phyloP scores from a whole-genome alignment of 768 basidiomycete genomes.

The Nidula microcarpa region DNA sequence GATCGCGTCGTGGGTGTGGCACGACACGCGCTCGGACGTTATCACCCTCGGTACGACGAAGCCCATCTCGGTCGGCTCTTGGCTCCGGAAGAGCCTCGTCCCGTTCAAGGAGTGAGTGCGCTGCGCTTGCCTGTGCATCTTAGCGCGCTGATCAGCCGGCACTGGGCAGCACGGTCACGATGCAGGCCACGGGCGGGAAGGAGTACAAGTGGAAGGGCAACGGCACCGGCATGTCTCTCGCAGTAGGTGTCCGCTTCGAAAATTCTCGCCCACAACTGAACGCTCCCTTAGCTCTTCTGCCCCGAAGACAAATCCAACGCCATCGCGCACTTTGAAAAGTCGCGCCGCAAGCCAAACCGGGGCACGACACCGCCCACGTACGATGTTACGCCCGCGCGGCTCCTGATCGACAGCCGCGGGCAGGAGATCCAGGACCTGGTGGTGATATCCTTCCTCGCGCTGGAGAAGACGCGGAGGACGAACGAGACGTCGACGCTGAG shows the following conservation, averaged over 20 bases:
- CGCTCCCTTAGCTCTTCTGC: constrained; percentile 24
- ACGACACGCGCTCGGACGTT: constrained; percentile 31
- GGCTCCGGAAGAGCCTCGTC: constrained; percentile 35
- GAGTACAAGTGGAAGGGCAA: constrained; percentile 41
- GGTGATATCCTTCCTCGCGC: constrained; percentile 36
- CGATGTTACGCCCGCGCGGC: constrained; percentile 20
- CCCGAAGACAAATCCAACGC: constrained; percentile 27
- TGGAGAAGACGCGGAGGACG: constrained; percentile 34
- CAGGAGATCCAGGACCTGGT: constrained; percentile 30
- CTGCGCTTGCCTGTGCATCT: neutral
- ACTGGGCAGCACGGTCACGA: constrained; percentile 27
- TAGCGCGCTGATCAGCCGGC: neutral
- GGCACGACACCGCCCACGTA: constrained; percentile 12
- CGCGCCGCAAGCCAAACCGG: constrained; percentile 14
- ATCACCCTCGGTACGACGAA: constrained; percentile 28
- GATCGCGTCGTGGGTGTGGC: constrained; percentile 36
- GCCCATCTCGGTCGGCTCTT: constrained; percentile 27
- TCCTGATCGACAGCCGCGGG: constrained; percentile 27
- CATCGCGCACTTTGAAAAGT: constrained; percentile 32
- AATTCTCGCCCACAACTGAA: neutral
- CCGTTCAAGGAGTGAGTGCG: constrained; percentile 35
- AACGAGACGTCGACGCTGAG: constrained; percentile 20
- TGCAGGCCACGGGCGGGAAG: constrained; percentile 27
- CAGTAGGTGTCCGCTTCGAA: constrained; percentile 16
- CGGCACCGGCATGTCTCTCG: constrained; percentile 26